Base-by-base conservation (phyloP, 495 filamentous ascomycete genomes). In the Neurospora cerealis region DNA sequence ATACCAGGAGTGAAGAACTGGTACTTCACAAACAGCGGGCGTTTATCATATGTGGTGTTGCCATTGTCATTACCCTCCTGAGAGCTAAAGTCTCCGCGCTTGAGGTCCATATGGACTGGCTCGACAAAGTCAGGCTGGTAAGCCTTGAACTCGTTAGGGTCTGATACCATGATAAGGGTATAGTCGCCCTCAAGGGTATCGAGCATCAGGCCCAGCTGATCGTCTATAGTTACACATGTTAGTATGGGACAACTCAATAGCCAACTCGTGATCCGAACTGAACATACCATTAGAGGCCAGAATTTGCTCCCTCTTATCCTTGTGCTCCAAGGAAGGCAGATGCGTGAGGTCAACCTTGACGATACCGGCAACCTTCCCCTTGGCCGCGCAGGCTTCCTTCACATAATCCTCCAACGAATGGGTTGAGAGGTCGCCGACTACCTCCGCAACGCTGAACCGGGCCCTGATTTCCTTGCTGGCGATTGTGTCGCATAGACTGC, bases 21-120 rank as follows among this genome's bases (percentile, higher is more conserved):
- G 80, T 99, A 99, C 78, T 91, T 91, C 81, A 95, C 89, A 78
- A 99, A 99, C 69, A 99, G 82, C 40, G 93, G 91, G 28, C 84
- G 82, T 37, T 77, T 79, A 34, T 83, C 78, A 17, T 28, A 34
- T 81, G 74, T 77, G 71, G 78, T 72, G 69, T 77, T 77, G 24
- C n/a, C 11, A 28, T 77, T 74, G 41, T 74, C 77, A 71, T 54
- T 71, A 34, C 66, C 74, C 38, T 77, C 38, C 37, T 46, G 46
- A 21, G 44, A 71, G 74, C 72, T 79, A 72, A 69, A 40, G 7
- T 73, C 19, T 72, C 82, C 74, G 36, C 86, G 78, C 82, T 86
- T 88, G 48, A 89, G 76, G 69, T 89, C 86, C 76, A 83, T 80
- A 54, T 84, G 86, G 13, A 86, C 78, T 2, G 80, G 76, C 69